A percentile compares a stretch with the other conserved stretches of the same genome.
Evolutionary conservation across 768 basidiomycete genomes (phyloP).

Genomic region (Lanmaoa rubissima): DNA sequence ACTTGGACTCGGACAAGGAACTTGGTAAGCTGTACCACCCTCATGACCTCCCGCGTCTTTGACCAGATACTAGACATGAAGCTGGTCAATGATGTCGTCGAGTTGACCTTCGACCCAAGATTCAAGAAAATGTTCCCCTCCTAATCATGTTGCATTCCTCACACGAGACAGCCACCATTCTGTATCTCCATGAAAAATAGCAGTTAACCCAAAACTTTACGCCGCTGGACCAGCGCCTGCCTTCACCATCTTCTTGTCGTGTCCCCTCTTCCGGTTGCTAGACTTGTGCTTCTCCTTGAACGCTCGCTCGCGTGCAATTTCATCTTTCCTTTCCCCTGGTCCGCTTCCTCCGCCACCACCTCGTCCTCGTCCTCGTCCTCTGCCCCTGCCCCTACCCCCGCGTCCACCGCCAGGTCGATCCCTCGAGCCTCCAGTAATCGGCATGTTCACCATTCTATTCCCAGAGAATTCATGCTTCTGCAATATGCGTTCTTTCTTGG

Average conservation of each 20-base stretch:
- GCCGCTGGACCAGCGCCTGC: slow-evolving; percentile 45
- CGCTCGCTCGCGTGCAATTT: slow-evolving; percentile 54
- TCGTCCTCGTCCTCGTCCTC: slow-evolving; percentile 43
- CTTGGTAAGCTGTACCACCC: slow-evolving; percentile 49
- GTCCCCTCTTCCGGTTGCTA: slow-evolving; percentile 75
- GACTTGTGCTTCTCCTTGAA: slow-evolving; percentile 83
- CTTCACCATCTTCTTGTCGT: slow-evolving; percentile 85
- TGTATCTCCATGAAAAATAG: background rate
- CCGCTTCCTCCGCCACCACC: slow-evolving; percentile 38
- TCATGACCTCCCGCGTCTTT: background rate
- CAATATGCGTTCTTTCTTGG: slow-evolving; percentile 70
- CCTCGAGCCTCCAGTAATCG: background rate
- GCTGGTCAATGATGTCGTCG: slow-evolving; percentile 59
- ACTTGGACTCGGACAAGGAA: slow-evolving; percentile 50
- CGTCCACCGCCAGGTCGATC: slow-evolving; percentile 13
- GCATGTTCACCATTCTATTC: slow-evolving; percentile 40
- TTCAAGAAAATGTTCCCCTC: slow-evolving; percentile 50
- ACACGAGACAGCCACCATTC: background rate
- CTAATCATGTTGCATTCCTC: slow-evolving; percentile 1
- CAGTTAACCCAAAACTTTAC: background rate
- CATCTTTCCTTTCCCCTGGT: slow-evolving; percentile 37
- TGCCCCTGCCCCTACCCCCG: slow-evolving; percentile 26
- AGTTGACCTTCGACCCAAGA: slow-evolving; percentile 57
- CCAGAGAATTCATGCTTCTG: slow-evolving; percentile 77
- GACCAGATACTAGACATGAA: slow-evolving; percentile 46